phyloP scores from a whole-genome alignment of 2,329 filamentous ascomycete genomes.

The Salinomyces thailandicus region DNA sequence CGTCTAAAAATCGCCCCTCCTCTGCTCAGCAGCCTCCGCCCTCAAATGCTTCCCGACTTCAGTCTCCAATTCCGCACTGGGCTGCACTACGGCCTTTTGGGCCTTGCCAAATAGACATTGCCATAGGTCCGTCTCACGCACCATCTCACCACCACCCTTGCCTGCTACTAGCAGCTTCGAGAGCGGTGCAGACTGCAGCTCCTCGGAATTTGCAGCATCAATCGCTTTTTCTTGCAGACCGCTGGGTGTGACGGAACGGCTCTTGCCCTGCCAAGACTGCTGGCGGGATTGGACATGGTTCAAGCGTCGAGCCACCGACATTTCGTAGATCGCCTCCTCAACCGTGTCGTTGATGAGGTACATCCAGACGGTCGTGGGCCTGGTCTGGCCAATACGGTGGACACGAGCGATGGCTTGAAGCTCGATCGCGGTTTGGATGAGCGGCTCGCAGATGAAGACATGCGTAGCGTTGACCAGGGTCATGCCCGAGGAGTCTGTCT shows the following conservation, averaged over 20 bases:
- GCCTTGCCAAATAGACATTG: slow-evolving; percentile 66
- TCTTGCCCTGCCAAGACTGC: slow-evolving; percentile 21
- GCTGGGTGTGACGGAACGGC: slow-evolving; percentile 20
- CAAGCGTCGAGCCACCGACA: slow-evolving; percentile 69
- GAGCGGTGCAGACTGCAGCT: slow-evolving; percentile 64
- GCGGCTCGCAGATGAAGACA: slow-evolving; percentile 86
- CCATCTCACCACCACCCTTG: slow-evolving; percentile 64
- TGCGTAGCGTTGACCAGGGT: slow-evolving; percentile 90
- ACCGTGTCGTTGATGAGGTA: slow-evolving; percentile 87
- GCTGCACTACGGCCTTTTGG: slow-evolving; percentile 20
- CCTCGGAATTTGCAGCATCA: slow-evolving; percentile 74
- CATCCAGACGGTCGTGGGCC: slow-evolving; percentile 87
- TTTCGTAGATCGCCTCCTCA: slow-evolving; percentile 81
- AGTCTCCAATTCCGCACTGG: slow-evolving; percentile 7
- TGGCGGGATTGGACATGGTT: slow-evolving; percentile 53
- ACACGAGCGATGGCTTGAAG: slow-evolving; percentile 91
- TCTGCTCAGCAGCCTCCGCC: slow-evolving; percentile 43
- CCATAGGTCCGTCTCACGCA: slow-evolving; percentile 73
- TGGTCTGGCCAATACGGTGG: slow-evolving; percentile 82
- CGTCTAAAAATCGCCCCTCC: too few species aligned
- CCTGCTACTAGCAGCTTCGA: slow-evolving; percentile 60
- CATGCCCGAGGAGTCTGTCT: slow-evolving; percentile 76
- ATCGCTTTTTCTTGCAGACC: slow-evolving; percentile 47
- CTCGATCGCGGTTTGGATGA: slow-evolving; percentile 88
- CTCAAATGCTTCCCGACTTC: slow-evolving; percentile 43